These are phyloP conservation scores for Suhomyces panamericanus DNA, from an alignment of 1,139 yeast species.

Conservation along the genomic window DNA sequence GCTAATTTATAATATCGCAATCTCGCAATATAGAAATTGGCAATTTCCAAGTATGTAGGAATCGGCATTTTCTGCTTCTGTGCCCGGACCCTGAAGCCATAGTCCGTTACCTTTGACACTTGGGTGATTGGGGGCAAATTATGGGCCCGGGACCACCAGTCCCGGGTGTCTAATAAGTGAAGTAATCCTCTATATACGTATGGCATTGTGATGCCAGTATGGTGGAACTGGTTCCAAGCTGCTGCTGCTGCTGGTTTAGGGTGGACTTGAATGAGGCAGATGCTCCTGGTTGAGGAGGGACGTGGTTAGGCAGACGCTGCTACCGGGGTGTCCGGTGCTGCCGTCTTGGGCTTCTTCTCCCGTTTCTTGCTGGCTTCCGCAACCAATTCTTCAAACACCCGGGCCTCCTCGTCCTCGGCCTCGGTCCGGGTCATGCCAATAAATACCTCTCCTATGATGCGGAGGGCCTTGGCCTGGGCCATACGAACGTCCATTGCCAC, in stretches of 20 bases:
- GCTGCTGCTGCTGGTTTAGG: too few species aligned
- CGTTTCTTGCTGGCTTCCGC: slow-evolving; percentile 89
- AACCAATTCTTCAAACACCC: slow-evolving; percentile 85
- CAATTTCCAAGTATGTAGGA: too few species aligned
- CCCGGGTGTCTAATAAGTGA: background rate
- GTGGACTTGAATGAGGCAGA: too few species aligned
- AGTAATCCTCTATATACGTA: background rate
- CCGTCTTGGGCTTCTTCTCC: slow-evolving; percentile 40
- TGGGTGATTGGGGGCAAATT: background rate
- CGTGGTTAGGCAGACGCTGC: background rate
- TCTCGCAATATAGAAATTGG: too few species aligned
- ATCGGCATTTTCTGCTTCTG: too few species aligned
- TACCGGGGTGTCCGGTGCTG: background rate
- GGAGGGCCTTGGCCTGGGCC: slow-evolving; percentile 79
- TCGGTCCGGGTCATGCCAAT: slow-evolving; percentile 65
- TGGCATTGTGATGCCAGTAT: too few species aligned
- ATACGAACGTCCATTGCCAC: slow-evolving; percentile 57
- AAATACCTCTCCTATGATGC: slow-evolving; percentile 74
- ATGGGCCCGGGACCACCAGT: background rate
- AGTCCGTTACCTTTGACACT: too few species aligned
- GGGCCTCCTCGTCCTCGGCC: slow-evolving; percentile 88
- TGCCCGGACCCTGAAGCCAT: too few species aligned
- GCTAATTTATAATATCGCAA: too few species aligned
- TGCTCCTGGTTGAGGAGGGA: too few species aligned
- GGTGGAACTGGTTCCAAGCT: too few species aligned